These are phyloP conservation scores for Neurospora sp. DNA, from an alignment of 495 filamentous ascomycete species.

Conservation along the genomic window DNA sequence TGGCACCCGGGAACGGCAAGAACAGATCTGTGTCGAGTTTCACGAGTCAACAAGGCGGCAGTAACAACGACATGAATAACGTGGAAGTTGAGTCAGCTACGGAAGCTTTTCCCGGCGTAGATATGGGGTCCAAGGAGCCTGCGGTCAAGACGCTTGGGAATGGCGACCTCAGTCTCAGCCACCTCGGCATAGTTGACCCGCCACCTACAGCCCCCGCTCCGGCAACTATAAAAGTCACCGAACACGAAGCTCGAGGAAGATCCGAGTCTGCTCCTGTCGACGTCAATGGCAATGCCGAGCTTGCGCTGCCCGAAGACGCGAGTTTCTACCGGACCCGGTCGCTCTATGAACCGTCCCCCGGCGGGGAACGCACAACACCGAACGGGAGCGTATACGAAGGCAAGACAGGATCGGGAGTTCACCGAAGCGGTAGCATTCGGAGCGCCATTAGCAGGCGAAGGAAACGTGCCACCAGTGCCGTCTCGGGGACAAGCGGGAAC, in stretches of 20 bases:
- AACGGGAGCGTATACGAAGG: constrained; percentile 60
- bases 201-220: constrained; percentile 32
- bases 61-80: constrained; percentile 23
- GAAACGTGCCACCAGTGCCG: constrained; percentile 79
- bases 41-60: constrained; percentile 18
- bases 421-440: constrained; percentile 71
- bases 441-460: constrained; percentile 62
- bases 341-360: constrained; percentile 33
- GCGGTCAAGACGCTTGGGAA: constrained; percentile 84
- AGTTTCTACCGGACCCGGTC: constrained; percentile 28
- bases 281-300: constrained; percentile 5
- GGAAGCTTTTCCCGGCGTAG: constrained; percentile 22
- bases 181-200: constrained; percentile 59
- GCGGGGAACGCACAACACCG: constrained; percentile 53
- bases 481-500: constrained; percentile 42
- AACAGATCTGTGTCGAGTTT: constrained; percentile 20
- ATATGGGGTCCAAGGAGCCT: constrained; percentile 50
- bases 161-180: constrained; percentile 79
- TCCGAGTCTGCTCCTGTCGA: constrained; percentile 39
- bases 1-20: constrained; percentile 31
- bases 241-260: constrained; percentile 26
- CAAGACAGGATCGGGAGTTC: constrained; percentile 41
- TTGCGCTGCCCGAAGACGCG: constrained; percentile 24
- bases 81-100: constrained; percentile 39
- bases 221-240: constrained; percentile 31